Conservation (phyloP, 2,329 filamentous ascomycete genomes). For the Neocucurbitaria cava region DNA sequence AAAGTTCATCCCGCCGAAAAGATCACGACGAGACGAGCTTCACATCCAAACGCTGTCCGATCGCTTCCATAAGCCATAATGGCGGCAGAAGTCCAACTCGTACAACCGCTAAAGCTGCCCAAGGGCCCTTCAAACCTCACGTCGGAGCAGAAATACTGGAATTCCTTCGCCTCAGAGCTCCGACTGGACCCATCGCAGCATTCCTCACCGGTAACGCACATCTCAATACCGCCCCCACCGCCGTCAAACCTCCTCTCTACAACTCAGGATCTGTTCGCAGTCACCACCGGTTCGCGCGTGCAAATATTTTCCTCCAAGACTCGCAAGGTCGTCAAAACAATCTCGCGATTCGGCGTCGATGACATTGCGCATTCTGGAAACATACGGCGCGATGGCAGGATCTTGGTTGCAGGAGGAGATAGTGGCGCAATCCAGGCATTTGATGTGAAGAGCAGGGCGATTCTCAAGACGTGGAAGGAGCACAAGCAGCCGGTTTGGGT, state of each 20-base stretch:
- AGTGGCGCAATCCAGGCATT: slow-evolving; percentile 94
- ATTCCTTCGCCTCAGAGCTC: slow-evolving; percentile 89
- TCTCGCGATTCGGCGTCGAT: slow-evolving; percentile 80
- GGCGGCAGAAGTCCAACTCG: slow-evolving; percentile 84
- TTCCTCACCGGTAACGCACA: slow-evolving; percentile 87
- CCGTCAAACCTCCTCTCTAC: slow-evolving; percentile 47
- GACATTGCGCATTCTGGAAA: slow-evolving; percentile 90
- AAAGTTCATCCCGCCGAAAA: slow-evolving; percentile 26
- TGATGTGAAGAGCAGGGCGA: slow-evolving; percentile 86
- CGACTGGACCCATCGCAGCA: slow-evolving; percentile 85
- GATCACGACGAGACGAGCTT: slow-evolving; percentile 13
- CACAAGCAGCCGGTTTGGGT: slow-evolving; percentile 95
- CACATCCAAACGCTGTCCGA: slow-evolving; percentile 15
- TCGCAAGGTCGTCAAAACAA: slow-evolving; percentile 89
- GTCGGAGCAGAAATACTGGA: slow-evolving; percentile 96
- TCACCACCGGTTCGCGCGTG: slow-evolving; percentile 91
- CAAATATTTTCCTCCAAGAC: slow-evolving; percentile 94
- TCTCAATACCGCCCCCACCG: slow-evolving; percentile 70
- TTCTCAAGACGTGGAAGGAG: slow-evolving; percentile 92
- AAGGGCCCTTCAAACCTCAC: slow-evolving; percentile 83
- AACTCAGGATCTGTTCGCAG: slow-evolving; percentile 76
- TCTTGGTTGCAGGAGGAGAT: slow-evolving; percentile 91
- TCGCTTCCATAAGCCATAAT: slow-evolving; percentile 56
- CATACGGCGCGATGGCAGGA: slow-evolving; percentile 84
- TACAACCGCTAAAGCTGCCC: slow-evolving; percentile 82